Evolutionary conservation across 2,329 filamentous ascomycete genomes (phyloP).

Genomic region (Didymella sp.): DNA sequence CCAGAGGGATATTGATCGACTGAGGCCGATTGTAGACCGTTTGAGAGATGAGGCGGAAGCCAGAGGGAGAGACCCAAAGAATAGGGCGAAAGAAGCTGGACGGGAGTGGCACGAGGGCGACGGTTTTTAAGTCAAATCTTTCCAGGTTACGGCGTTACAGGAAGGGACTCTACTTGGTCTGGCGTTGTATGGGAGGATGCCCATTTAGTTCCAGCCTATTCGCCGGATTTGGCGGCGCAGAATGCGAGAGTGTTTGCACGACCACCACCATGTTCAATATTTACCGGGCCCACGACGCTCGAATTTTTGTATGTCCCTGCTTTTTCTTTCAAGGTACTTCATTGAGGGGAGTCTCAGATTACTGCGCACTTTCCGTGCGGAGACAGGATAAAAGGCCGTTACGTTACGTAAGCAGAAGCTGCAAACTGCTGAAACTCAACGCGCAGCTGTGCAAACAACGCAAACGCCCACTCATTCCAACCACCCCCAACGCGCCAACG

Average conservation of each 20-base stretch:
- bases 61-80: conserved; percentile 59
- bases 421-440: conserved; percentile 11
- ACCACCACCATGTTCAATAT: background rate
- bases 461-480: conserved; percentile 31
- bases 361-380: background rate
- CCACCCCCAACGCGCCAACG: background rate
- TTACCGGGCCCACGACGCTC: background rate
- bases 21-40: conserved; percentile 53
- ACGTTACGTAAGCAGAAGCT: conserved; percentile 9
- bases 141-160: background rate
- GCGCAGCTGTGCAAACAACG: conserved; percentile 37
- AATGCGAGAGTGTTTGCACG: conserved; percentile 9
- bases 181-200: conserved; percentile 6
- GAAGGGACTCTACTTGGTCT: background rate
- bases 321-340: background rate
- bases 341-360: background rate
- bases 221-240: background rate
- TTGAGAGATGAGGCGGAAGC: conserved; percentile 56
- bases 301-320: background rate
- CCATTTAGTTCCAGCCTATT: background rate
- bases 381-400: background rate
- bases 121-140: conserved; percentile 54
- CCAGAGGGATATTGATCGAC: conserved; percentile 52
- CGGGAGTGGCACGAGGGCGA: conserved; percentile 63
- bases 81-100: conserved; percentile 61